Evolutionary conservation across 2,329 filamentous ascomycete genomes (phyloP).

Genomic region (Microsporum canis): DNA sequence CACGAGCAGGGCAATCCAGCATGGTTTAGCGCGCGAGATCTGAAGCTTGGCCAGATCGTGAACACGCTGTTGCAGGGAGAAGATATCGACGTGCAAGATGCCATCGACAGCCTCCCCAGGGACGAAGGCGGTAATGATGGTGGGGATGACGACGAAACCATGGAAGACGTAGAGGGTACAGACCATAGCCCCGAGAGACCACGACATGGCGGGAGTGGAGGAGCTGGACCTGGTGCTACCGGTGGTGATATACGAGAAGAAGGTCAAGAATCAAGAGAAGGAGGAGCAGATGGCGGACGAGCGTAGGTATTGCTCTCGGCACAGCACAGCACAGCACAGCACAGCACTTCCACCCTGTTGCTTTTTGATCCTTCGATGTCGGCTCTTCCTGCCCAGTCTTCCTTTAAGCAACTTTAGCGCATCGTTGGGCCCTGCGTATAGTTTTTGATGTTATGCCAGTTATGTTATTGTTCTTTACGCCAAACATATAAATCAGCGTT

Average conservation of each 20-base stretch:
- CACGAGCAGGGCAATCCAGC: conserved; percentile 56
- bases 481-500: not conserved
- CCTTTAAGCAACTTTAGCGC: not conserved
- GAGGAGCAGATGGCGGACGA: conserved; percentile 92
- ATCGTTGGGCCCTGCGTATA: not conserved
- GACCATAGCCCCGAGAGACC: conserved; percentile 46
- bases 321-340: conserved; percentile 11
- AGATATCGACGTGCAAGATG: conserved; percentile 65
- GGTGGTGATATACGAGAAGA: conserved; percentile 87
- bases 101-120: conserved; percentile 55
- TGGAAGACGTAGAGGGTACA: conserved; percentile 61
- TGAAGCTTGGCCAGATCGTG: conserved; percentile 79
- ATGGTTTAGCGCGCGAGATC: conserved; percentile 75
- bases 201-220: conserved; percentile 55
- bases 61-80: conserved; percentile 77
- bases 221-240: conserved; percentile 74
- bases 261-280: conserved; percentile 76
- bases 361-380: too few relatives aligned
- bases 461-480: not conserved
- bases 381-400: too few relatives aligned
- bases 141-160: conserved; percentile 59
- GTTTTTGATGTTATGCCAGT: conserved; percentile 1
- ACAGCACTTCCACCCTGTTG: not conserved
- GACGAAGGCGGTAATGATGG: conserved; percentile 37
- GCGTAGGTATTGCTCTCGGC: conserved; percentile 70